Evolutionary conservation across 2,329 filamentous ascomycete genomes (phyloP), one percentile per base, ranked within the genome.

Genomic region (Xylariaceae sp.): DNA sequence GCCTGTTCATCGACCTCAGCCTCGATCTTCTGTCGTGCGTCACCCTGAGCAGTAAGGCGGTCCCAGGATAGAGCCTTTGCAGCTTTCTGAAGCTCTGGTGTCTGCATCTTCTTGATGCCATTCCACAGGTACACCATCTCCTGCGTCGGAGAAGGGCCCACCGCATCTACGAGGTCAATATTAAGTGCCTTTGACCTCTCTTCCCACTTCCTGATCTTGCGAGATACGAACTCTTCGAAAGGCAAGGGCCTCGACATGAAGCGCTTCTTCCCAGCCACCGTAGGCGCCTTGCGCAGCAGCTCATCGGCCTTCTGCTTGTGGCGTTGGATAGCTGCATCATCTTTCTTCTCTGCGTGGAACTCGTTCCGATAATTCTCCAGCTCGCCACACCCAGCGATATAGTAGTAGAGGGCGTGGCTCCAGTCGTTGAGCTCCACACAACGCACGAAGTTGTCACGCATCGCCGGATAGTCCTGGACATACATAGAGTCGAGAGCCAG

Each of bases 121-220:
- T 88, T 90, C 90, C 90, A 97, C 54, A 97, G 81, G 62, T 91
- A 95, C 11, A 86, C 83, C 85, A 97, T 95, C 68, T 97, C 93
- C 55, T 89, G 79, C 1, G 88, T 71, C 0, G 93, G 93, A 45
- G 83, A 86, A 3, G 87, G 74, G 0, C 89, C 89, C 8, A 94
- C 73, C 0, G 86, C 89, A 53, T 97, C 91, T 2, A 85, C 76
- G 3, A 96, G 70, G 36, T 83, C 77, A 24, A 88, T 65, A 2
- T 75, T 71, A 63, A 82, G 77, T 34, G 76, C 71, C 56, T 83
- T 83, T 3, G 86, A 81, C 17, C 89, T 76, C 22, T 81, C 79
- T 56, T 94, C 85, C 90, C 90, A 96, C 63, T 95, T 95, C 41
- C 80, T 74, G 12, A 97, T 66, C 67, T 95, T 97, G 43, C 89